Conservation (phyloP, 2,329 filamentous ascomycete species). For the Monosporascus cannonballus region DNA sequence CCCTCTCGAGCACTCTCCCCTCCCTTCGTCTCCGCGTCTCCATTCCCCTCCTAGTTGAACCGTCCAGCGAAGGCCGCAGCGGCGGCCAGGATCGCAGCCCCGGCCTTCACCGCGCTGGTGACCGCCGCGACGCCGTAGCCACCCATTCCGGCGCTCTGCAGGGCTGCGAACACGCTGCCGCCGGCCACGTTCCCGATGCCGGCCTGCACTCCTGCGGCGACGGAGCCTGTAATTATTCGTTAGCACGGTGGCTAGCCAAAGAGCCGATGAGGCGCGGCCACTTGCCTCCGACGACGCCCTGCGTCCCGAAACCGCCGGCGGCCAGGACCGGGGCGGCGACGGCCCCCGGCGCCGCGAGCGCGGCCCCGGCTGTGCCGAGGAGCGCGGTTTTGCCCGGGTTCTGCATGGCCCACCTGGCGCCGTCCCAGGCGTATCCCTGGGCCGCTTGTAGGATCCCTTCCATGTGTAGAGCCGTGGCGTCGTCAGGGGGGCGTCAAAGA, state of each 20-base stretch:
- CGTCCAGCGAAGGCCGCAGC: neutral
- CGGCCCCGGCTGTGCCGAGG: slow-evolving; percentile 1
- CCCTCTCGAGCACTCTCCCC: no score
- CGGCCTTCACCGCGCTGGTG: slow-evolving; percentile 7
- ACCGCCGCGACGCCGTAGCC: slow-evolving; percentile 19
- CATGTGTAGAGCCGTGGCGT: no score
- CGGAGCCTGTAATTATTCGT: slow-evolving; percentile 6
- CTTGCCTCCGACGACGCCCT: slow-evolving; percentile 13
- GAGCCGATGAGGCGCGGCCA: neutral
- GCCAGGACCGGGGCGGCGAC: neutral
- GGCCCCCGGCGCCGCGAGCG: slow-evolving; percentile 7
- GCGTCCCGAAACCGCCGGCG: slow-evolving; percentile 12
- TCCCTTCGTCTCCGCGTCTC: neutral
- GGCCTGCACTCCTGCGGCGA: slow-evolving; percentile 14
- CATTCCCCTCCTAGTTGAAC: neutral
- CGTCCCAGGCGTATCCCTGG: neutral
- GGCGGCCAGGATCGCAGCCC: slow-evolving; percentile 1
- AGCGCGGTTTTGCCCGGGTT: slow-evolving; percentile 11
- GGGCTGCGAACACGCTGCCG: slow-evolving; percentile 13
- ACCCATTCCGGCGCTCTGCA: slow-evolving; percentile 17
- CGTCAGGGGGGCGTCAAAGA: accelerated
- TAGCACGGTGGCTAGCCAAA: neutral
- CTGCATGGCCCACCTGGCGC: slow-evolving; percentile 6
- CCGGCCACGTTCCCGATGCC: slow-evolving; percentile 15
- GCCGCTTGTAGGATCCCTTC: no score